Base-by-base conservation (phyloP, 805 yeast genomes). In the Candida golubevii region DNA sequence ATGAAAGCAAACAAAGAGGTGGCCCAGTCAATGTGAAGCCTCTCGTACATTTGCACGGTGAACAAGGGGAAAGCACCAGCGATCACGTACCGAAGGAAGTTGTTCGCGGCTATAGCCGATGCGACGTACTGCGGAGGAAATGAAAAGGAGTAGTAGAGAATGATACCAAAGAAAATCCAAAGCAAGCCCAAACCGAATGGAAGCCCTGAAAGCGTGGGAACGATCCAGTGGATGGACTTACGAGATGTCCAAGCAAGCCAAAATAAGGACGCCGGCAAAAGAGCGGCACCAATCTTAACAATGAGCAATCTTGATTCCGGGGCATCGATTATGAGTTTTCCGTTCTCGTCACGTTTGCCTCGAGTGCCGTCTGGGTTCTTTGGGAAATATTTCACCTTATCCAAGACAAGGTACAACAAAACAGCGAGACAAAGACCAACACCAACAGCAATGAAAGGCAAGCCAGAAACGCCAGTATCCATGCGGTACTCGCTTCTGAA, bases 61-160 rank as follows among this genome's bases (percentile, higher is more conserved):
- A 89, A 88, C 47, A 89, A 71, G 44, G 96, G 96, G 73, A 89
- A 83, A 15, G 82, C 86, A 7, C 88, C 80, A 8, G 95, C 88
- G 49, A 85, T 61, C 29, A 83, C 53, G 59, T 87, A 88, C 66
- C 97, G 78, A 45, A 83, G 63, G 57, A 89, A 70, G 61, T 86
- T 87, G 66, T 88, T 89, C 11, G 96, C 96, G 31, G 96, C 96
- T 49, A 88, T 63, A 3, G 95, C 91, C n/a, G 91, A 82, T 0
- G 96, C 96, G 18, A 88, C 84, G 30, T 77, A 75, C 30, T 80
- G 63, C 38, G 91, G 88, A 26, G 93, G 91, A 62, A 80, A 86
- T 5, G 85, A 62, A 73, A 80, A 72, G 31, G 85, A 69, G 62
- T 85, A 83, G 61, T 85, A 86, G 38, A 80, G 75, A 57, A 85